Evolutionary conservation across 345 rosid genomes (phyloP).

Genomic region (Rhizophora apiculata): DNA sequence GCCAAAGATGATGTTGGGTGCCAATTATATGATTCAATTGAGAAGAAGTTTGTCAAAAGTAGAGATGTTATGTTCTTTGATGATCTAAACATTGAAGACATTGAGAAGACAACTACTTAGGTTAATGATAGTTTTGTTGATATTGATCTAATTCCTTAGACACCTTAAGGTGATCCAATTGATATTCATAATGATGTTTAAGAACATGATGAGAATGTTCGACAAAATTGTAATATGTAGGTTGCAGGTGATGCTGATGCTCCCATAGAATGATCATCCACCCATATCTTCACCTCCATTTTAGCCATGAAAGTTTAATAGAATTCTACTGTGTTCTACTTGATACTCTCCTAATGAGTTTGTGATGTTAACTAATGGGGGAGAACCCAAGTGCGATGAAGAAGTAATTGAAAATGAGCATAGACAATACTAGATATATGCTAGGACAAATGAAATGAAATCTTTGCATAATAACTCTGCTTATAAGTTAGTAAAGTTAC

Average conservation of each 20-base stretch:
- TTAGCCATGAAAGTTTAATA: not conserved
- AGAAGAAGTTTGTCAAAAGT: not conserved
- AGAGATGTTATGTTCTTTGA: not conserved
- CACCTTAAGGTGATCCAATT: not conserved
- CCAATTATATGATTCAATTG: not conserved
- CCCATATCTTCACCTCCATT: not conserved
- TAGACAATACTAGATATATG: fast-evolving
- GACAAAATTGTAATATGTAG: not conserved
- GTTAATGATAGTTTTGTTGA: not conserved
- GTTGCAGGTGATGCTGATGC: not conserved
- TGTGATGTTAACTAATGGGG: not conserved
- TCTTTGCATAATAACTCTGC: not conserved
- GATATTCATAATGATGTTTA: not conserved
- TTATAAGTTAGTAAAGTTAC: not conserved
- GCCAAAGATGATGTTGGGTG: not conserved
- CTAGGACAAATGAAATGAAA: not conserved
- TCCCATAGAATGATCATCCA: not conserved
- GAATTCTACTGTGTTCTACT: not conserved
- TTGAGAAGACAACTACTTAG: not conserved
- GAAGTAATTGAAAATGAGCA: not conserved
- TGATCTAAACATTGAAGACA: not conserved
- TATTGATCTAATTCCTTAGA: not conserved
- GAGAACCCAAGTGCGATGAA: too few species aligned
- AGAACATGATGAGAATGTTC: not conserved
- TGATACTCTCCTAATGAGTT: not conserved